Evolutionary conservation across 257 asterid genomes (phyloP), one percentile per base, ranked within the genome.

Genomic region (Schizonepeta tenuifolia): DNA sequence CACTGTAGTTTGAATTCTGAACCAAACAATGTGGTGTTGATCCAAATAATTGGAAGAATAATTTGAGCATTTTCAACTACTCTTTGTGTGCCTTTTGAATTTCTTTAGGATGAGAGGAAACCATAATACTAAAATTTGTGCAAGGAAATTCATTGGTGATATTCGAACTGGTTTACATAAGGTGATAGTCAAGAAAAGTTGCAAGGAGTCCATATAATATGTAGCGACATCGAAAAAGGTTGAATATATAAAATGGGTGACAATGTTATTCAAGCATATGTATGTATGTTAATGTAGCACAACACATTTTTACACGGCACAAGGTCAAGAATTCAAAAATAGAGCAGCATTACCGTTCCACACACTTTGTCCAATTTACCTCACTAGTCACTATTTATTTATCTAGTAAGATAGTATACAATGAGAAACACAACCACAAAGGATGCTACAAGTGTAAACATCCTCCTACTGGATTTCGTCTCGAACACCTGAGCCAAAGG

Each of bases 391-490:
- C 64, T 58, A 54, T 54, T 86, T 58, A 54, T 54, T 86, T 82
- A 94, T 85, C 87, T 88, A 24, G 96, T 91, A 78, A 94, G 96
- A 59, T 77, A 91, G 77, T 94, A 94, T 75, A 91, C 80, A 58
- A 94, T 78, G 72, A 94, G 86, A 70, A 94, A 94, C 51, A 94
- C 71, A 69, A 82, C 90, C 82, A 94, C 88, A 78, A 94, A 94
- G 12, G 96, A 91, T 43, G 91, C 93, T 78, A 94, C 96, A 7
- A 94, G 96, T 2, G 95, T 82, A 57, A 77, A 72, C 97, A 86
- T 91, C 82, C 89, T 50, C 79, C 91, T 78, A 89, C 90, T 88
- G 73, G 99, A 94, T 80, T 94, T 94, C 38, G 96, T 88, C 91
- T 91, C 97, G 18, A 94, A 94, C 59, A 91, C 99, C 97, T 94